Percentiles rank a stretch among this genome's conserved stretches.
phyloP scores from a whole-genome alignment of 495 filamentous ascomycete genomes.

The Xylaria sp. region DNA sequence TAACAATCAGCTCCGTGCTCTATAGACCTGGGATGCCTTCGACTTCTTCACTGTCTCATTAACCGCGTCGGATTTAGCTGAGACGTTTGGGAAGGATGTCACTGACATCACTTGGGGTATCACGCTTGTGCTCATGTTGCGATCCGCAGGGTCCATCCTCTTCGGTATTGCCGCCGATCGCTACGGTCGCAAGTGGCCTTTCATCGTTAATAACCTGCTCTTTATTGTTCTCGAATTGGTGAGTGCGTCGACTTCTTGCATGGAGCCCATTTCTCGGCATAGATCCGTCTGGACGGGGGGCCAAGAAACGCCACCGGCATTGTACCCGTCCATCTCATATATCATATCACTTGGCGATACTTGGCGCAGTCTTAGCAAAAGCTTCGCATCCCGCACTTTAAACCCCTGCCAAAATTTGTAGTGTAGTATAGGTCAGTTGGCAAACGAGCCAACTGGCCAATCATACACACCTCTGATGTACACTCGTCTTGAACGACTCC shows the following conservation, averaged over 20 bases:
- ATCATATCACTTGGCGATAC: slow-evolving; percentile 34
- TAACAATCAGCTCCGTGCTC: not conserved
- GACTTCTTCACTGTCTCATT: slow-evolving; percentile 92
- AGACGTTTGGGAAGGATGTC: slow-evolving; percentile 68
- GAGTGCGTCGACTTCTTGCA: slow-evolving; percentile 28
- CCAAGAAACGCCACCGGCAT: slow-evolving; percentile 22
- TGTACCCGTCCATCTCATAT: slow-evolving; percentile 14
- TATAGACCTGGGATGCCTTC: slow-evolving; percentile 83
- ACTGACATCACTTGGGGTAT: slow-evolving; percentile 92
- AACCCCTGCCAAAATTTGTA: not conserved
- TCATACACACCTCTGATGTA: not conserved
- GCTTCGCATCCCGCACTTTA: slow-evolving; percentile 32
- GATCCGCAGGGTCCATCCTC: slow-evolving; percentile 71
- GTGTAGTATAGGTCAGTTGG: not conserved
- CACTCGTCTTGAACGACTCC: not conserved
- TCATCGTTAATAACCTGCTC: slow-evolving; percentile 80
- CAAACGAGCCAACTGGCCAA: not conserved
- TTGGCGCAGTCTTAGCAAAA: slow-evolving; percentile 45
- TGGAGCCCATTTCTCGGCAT: slow-evolving; percentile 11
- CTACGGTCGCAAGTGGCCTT: slow-evolving; percentile 89
- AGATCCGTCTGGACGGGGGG: not conserved
- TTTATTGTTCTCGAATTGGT: slow-evolving; percentile 80
- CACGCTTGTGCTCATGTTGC: slow-evolving; percentile 82
- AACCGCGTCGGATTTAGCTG: slow-evolving; percentile 71
- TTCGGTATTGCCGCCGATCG: slow-evolving; percentile 85